A percentile compares a stretch with the other conserved stretches of the same genome.
phyloP scores from a whole-genome alignment of 805 yeast species.

The Suhomyces xylopsoci region DNA sequence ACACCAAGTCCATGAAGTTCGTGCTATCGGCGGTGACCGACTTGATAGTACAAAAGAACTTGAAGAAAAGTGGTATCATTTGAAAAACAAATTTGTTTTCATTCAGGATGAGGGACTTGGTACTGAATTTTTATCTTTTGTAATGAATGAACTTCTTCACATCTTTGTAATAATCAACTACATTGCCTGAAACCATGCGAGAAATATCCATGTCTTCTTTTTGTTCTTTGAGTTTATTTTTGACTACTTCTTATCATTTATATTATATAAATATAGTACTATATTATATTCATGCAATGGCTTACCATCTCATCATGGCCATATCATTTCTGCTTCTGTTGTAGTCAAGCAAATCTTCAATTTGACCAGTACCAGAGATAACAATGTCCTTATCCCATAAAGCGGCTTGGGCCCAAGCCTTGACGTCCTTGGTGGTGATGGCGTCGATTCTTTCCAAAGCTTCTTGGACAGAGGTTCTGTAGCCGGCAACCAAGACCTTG shows the following conservation, averaged over 20 bases:
- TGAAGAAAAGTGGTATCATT: slow-evolving; percentile 74
- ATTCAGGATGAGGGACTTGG: too few species aligned
- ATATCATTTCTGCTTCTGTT: slow-evolving; percentile 83
- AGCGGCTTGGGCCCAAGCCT: slow-evolving; percentile 70
- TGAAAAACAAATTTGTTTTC: too few species aligned
- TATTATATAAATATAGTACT: slow-evolving; percentile 1
- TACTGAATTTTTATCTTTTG: neutral
- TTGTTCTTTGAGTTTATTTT: too few species aligned
- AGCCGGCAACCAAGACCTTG: slow-evolving; percentile 58
- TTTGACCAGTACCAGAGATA: slow-evolving; percentile 80
- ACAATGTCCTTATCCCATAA: slow-evolving; percentile 85
- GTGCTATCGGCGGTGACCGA: slow-evolving; percentile 92
- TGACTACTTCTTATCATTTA: neutral
- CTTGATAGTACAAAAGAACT: slow-evolving; percentile 77
- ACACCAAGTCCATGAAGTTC: slow-evolving; percentile 81
- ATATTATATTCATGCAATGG: slow-evolving; percentile 1
- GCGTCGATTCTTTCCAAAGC: slow-evolving; percentile 61
- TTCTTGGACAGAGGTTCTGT: slow-evolving; percentile 59
- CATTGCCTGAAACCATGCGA: too few species aligned
- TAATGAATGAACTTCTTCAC: neutral
- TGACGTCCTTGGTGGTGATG: slow-evolving; percentile 56
- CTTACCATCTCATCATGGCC: slow-evolving; percentile 77
- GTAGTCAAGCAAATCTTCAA: slow-evolving; percentile 81
- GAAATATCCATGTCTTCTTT: too few species aligned
- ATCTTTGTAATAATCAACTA: too few species aligned